Conservation (phyloP, 768 basidiomycete species). For the Infundibulicybe gibba region DNA sequence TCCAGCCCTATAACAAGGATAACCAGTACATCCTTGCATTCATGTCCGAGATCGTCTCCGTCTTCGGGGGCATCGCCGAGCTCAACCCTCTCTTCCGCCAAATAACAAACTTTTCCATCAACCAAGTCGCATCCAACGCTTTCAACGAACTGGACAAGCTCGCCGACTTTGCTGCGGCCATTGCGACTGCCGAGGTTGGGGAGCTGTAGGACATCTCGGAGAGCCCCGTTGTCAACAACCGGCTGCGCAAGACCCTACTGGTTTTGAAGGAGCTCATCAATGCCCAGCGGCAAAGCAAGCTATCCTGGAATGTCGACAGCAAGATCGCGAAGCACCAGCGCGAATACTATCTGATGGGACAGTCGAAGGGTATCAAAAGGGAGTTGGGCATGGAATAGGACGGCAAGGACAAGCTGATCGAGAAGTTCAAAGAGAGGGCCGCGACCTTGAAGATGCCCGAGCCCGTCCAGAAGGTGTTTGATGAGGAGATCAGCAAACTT, state of each 20-base stretch:
- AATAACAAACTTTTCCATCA: conserved; percentile 94
- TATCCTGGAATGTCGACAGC: conserved; percentile 87
- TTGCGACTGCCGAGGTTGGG: conserved; percentile 81
- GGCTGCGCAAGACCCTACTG: conserved; percentile 88
- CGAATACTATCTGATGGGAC: conserved; percentile 96
- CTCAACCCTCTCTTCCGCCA: conserved; percentile 97
- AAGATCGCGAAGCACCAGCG: conserved; percentile 94
- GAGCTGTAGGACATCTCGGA: conserved; percentile 95
- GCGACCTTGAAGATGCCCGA: conserved; percentile 85
- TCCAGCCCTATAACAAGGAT: conserved; percentile 85
- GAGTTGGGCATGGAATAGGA: conserved; percentile 94
- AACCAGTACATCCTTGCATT: conserved; percentile 95
- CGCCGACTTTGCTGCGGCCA: conserved; percentile 96
- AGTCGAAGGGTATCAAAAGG: conserved; percentile 95
- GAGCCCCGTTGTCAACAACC: conserved; percentile 78
- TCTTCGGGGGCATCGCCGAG: conserved; percentile 98
- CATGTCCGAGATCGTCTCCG: conserved; percentile 93
- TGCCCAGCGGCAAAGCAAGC: conserved; percentile 90
- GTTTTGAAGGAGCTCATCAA: conserved; percentile 98
- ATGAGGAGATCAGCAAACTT: conserved; percentile 94
- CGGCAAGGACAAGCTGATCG: conserved; percentile 91
- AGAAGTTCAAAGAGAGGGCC: conserved; percentile 88
- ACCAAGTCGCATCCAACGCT: conserved; percentile 87
- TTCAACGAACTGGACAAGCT: conserved; percentile 98
- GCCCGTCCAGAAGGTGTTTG: conserved; percentile 87